phyloP scores from a whole-genome alignment of 2,329 filamentous ascomycete genomes.

The Akanthomyces uredinophilus region DNA sequence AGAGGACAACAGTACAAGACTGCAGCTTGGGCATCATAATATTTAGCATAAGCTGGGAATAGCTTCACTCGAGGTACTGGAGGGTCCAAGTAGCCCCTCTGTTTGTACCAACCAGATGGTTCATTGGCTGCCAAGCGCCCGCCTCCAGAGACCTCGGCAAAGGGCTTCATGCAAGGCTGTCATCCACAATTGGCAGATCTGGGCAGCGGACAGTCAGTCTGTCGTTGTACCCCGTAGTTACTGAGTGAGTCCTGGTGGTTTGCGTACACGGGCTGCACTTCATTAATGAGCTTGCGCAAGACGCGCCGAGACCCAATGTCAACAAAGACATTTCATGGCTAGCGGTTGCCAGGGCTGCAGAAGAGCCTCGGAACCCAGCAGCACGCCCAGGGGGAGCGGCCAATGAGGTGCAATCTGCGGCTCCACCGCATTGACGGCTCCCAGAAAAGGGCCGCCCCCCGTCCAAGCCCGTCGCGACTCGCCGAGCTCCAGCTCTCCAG shows the following conservation, averaged over 20 bases:
- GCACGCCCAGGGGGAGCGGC: not conserved
- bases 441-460: constrained; percentile 3
- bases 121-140: not conserved
- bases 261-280: not conserved
- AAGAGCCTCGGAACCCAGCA: constrained; percentile 1
- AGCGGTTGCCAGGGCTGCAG: constrained; percentile 11
- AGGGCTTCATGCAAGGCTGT: not conserved
- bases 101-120: not conserved
- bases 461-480: constrained; percentile 12
- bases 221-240: too few relatives aligned
- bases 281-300: not conserved
- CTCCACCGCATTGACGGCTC: not conserved
- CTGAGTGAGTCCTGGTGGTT: too few relatives aligned
- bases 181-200: not conserved
- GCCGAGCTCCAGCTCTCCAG: constrained; percentile 12
- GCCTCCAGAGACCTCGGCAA: not conserved
- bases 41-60: not conserved
- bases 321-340: constrained; percentile 12
- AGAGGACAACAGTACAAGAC: not conserved
- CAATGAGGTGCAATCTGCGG: not conserved
- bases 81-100: not conserved
- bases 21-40: too few relatives aligned
- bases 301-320: constrained; percentile 1
- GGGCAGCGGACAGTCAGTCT: too few relatives aligned
- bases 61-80: not conserved